Conservation (phyloP, 2,329 filamentous ascomycete genomes). For the Nigrospora osmanthi region DNA sequence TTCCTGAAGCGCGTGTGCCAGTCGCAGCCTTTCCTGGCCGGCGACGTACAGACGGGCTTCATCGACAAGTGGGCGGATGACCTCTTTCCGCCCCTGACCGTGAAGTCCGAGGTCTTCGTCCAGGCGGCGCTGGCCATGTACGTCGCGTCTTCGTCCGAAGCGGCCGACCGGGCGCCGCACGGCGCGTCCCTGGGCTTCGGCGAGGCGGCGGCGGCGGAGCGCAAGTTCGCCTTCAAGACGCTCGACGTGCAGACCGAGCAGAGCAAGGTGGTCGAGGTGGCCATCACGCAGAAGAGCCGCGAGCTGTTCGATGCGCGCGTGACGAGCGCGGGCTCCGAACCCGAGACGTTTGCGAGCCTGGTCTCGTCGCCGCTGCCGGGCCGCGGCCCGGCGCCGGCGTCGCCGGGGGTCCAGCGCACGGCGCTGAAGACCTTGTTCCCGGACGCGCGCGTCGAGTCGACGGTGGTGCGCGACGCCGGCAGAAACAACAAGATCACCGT, state of each 20-base stretch:
- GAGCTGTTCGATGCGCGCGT: constrained; percentile 39
- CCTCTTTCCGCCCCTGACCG: constrained; percentile 58
- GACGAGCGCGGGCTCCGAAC: constrained; percentile 30
- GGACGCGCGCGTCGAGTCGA: constrained; percentile 69
- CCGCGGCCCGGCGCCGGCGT: not conserved
- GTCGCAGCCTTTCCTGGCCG: constrained; percentile 73
- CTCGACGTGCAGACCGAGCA: constrained; percentile 56
- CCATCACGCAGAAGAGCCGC: constrained; percentile 38
- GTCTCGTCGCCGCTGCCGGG: constrained; percentile 28
- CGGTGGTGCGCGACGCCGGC: constrained; percentile 53
- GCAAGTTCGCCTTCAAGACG: constrained; percentile 44
- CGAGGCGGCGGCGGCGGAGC: constrained; percentile 30
- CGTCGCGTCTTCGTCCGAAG: constrained; percentile 29
- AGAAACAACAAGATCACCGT: constrained; percentile 58
- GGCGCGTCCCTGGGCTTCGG: constrained; percentile 49
- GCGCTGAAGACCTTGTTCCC: constrained; percentile 71
- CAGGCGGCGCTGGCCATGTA: constrained; percentile 80
- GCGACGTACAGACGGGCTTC: constrained; percentile 91
- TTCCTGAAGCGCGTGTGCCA: constrained; percentile 85
- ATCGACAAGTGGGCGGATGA: constrained; percentile 81
- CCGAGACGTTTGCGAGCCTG: constrained; percentile 35
- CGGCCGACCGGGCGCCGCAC: constrained; percentile 25
- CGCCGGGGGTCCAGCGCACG: constrained; percentile 10
- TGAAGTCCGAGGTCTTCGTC: constrained; percentile 67
- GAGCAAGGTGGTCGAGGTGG: constrained; percentile 51